phyloP scores from a whole-genome alignment of 441 rosid genomes.

The Pelargonium fulgidum region DNA sequence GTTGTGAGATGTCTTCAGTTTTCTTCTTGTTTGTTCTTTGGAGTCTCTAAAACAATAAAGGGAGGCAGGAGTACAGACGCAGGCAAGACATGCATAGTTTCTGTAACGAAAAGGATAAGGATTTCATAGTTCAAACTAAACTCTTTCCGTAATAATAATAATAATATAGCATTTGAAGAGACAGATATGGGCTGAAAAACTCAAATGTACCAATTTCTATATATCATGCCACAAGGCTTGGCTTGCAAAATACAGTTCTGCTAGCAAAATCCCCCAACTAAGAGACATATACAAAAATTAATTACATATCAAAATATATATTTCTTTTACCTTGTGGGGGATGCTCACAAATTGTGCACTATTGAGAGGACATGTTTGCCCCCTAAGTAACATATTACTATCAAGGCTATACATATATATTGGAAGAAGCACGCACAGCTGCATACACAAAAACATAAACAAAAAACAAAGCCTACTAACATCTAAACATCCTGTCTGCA shows the following conservation, averaged over 20 bases:
- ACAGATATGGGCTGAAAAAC: no score
- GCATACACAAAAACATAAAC: constrained; percentile 11
- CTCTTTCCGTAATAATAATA: constrained; percentile 4
- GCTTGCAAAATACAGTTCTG: no score
- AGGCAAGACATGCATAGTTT: neutral
- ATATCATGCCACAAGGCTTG: no score
- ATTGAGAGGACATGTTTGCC: no score
- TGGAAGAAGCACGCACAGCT: constrained; percentile 3
- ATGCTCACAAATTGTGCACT: neutral
- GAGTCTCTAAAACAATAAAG: constrained; percentile 14
- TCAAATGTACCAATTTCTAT: no score
- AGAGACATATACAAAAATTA: no score
- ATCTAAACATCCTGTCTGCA: constrained; percentile 50
- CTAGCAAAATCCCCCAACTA: no score
- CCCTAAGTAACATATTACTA: neutral
- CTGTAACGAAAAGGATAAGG: constrained; percentile 10
- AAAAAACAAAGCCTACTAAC: constrained; percentile 6
- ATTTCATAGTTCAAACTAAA: constrained; percentile 1
- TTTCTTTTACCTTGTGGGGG: neutral
- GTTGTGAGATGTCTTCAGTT: constrained; percentile 8
- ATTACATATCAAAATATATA: neutral
- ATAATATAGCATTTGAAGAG: no score
- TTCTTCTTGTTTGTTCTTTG: neutral
- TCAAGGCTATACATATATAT: neutral
- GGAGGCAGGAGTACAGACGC: neutral